Evolutionary conservation across 75 land plant species (phyloP).

Genomic region (Cunninghamia lanceolata): DNA sequence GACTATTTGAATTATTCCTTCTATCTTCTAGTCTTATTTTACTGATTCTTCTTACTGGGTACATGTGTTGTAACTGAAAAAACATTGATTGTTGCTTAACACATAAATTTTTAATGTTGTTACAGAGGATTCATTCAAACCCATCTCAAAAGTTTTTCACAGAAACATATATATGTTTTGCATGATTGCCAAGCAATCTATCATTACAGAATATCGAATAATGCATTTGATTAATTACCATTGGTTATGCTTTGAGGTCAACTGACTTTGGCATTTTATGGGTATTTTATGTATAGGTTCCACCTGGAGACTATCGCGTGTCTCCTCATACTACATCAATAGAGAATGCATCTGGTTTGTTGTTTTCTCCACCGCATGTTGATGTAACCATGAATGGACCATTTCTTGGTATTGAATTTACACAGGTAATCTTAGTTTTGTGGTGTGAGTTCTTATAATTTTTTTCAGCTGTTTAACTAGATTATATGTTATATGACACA

Average conservation of each 20-base stretch:
- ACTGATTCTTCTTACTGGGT: neutral
- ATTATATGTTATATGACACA: neutral
- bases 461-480: neutral
- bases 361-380: conserved; percentile 69
- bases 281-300: conserved; percentile 31
- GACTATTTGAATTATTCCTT: neutral
- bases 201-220: neutral
- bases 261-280: neutral
- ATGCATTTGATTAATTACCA: conserved; percentile 5
- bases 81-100: neutral
- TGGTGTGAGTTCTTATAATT: neutral
- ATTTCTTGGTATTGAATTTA: conserved; percentile 57
- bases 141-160: neutral
- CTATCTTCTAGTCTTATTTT: neutral
- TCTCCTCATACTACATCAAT: conserved; percentile 61
- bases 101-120: neutral
- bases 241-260: neutral
- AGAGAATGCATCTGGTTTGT: conserved; percentile 56
- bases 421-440: conserved; percentile 51
- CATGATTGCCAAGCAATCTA: neutral
- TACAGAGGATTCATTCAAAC: neutral
- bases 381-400: conserved; percentile 74
- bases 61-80: neutral
- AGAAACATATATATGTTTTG: neutral
- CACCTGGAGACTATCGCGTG: conserved; percentile 86